Evolutionary conservation across 805 yeast species (phyloP), one percentile per base, ranked within the genome.

Genomic region (Metschnikowia cubensis): DNA sequence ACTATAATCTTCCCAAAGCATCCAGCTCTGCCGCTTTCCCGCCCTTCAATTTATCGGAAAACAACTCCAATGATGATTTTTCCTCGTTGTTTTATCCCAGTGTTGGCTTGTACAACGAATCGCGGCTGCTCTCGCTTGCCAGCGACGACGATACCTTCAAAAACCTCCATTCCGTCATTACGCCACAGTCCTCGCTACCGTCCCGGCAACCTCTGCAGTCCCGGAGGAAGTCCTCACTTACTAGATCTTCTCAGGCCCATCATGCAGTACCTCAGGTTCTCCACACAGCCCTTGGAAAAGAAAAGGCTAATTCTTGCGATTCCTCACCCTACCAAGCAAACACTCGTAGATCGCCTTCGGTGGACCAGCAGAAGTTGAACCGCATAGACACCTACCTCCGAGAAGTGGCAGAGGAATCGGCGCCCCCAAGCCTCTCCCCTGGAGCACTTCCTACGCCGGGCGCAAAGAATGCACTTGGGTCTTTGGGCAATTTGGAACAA

Each of bases 21-120:
- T 38, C 50, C 2, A 51, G 51, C 33, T 51, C 59, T 2, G 54
- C 56, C 1, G 61, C 61, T 11, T 57, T 54, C 36, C 61, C 60
- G 11, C 61, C 61, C 1, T 55, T 53, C 35, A 50, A 51, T 35
- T 22, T 55, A 21, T 46, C 54, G 21, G 51, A 49, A 34, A 52
- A 52, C 42, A 55, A 55, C 40, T 56, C 60, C 11, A 44, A 48
- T 14, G 60, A 58, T 39, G 61, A 56, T 39, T 49, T 58, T 32
- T 41, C 50, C 17, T 49, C 47, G 4, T 18, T 40, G n/a, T 43
- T 37, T 36, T 37, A 43, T 47, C 49, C 49, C 15, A 40, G 51
- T 31, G 48, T 52, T 7, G 52, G 50, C 4, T 18, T 43, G 7
- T 49, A 47, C 49, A 49, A 53, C 34, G 58, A 57, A 34, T 35